phyloP scores from a whole-genome alignment of 208 protist species.

The Trypanosomatidae sp. region DNA sequence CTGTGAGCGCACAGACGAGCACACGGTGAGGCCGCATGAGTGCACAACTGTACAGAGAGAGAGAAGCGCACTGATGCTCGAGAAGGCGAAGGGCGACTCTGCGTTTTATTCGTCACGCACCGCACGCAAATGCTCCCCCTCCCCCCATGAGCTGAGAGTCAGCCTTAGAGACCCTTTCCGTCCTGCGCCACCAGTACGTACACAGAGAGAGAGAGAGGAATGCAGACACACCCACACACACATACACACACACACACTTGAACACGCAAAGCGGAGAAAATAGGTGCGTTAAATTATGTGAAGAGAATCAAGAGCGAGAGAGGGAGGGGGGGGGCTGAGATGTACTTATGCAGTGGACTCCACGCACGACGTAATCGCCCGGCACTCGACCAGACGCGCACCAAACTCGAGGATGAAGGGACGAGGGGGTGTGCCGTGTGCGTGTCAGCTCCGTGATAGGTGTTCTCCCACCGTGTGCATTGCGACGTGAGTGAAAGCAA shows the following conservation, averaged over 20 bases:
- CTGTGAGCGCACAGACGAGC: constrained; percentile 1
- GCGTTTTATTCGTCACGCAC: background rate
- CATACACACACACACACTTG: background rate
- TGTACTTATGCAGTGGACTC: background rate
- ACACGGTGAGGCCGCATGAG: constrained; percentile 16
- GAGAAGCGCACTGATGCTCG: background rate
- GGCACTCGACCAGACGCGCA: background rate
- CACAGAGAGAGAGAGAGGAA: background rate
- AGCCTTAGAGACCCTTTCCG: background rate
- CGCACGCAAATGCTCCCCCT: background rate
- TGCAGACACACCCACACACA: background rate
- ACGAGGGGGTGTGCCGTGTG: background rate
- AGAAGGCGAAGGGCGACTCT: background rate
- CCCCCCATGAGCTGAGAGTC: background rate
- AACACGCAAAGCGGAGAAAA: background rate
- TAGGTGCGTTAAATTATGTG: background rate
- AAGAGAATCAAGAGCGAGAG: background rate
- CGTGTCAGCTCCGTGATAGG: background rate
- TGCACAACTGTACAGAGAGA: background rate
- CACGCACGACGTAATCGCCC: background rate
- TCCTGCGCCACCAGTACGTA: background rate
- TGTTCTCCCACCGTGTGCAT: background rate
- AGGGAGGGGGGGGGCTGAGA: background rate
- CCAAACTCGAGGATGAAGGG: background rate
- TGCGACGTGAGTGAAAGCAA: background rate